These are phyloP conservation scores for Talaromyces sp. DNA, from an alignment of 2,329 filamentous ascomycete species.

Conservation along the genomic window DNA sequence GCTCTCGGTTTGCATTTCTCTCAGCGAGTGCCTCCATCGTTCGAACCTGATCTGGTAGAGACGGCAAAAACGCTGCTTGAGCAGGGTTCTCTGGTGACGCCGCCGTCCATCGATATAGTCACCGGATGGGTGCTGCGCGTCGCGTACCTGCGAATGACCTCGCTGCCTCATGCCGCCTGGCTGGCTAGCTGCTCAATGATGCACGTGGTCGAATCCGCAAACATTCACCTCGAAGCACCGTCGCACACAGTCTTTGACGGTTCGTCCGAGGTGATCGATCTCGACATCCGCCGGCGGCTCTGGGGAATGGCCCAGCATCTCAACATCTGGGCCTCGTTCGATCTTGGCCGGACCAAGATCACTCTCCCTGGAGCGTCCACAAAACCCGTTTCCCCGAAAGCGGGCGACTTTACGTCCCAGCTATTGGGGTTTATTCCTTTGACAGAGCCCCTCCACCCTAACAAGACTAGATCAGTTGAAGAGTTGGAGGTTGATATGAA, in stretches of 20 bases:
- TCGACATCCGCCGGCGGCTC: conserved; percentile 39
- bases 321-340: conserved; percentile 56
- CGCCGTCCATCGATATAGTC: conserved; percentile 24
- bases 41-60: conserved; percentile 44
- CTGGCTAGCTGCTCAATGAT: conserved; percentile 19
- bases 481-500: conserved; percentile 41
- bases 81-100: conserved; percentile 24
- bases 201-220: conserved; percentile 52
- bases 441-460: conserved; percentile 50
- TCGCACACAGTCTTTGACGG: conserved; percentile 8
- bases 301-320: conserved; percentile 51
- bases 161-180: conserved; percentile 46
- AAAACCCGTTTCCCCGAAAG: conserved; percentile 31
- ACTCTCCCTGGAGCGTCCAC: conserved; percentile 39
- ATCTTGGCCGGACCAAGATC: conserved; percentile 51
- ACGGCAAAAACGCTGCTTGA: conserved; percentile 44
- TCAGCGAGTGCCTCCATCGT: conserved; percentile 31
- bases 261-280: conserved; percentile 11
- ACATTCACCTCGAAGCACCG: conserved; percentile 25
- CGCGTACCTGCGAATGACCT: conserved; percentile 49
- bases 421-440: conserved; percentile 49
- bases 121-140: conserved; percentile 48
- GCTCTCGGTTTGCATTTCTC: conserved; percentile 51
- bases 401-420: conserved; percentile 42
- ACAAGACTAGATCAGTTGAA: conserved; percentile 34